Evolutionary conservation across 2,329 filamentous ascomycete species (phyloP), one percentile per base, ranked within the genome.

Genomic region (Corniculantispora saksenae): DNA sequence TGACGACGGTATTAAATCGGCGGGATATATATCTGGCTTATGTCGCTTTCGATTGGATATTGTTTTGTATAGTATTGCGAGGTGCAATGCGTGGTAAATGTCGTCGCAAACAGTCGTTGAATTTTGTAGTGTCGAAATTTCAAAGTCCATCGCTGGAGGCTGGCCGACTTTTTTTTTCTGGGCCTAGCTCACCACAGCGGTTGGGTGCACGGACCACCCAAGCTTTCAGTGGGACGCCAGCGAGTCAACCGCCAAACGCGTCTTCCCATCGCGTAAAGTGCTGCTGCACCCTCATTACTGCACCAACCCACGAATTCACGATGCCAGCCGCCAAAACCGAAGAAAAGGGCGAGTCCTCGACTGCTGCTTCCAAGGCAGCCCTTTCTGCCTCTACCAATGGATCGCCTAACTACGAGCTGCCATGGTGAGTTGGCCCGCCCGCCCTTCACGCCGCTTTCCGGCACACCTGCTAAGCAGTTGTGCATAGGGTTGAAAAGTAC

Each of bases 401-500:
- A 56, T 78, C 79, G 23, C 68, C 81, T 12, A 86, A 81, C 69
- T 94, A 93, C 71, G 92, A 95, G 77, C 82, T 95, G 64, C 92
- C 92, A 79, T 95, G 91, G 91, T 93, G 81, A 66, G 76, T 70
- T 15, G 61, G 32, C 29, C 51, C 48, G 25, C 45, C 58, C 19
- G 6, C 53, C 67, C 66, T 1, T 59, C 21, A 7, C 12, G 47
- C 47, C 55, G 64, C 50, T 54, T 67, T 73, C 63, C 71, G 69
- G 72, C 67, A 70, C 68, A 69, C 12, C 13, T 67, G 66, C 66
- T 17, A 51, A 57, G 32, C 57, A 50, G 43, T 54, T 64, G 23
- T n/a, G 32, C 29, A 56, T 68, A 97, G 94, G 95, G 95, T 99
- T 67, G 95, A 99, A 80, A 99, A 99, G 78, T 99, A 98, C 81